Conservation (phyloP, 164 flowering plant genomes). For the Akebia trifoliata region DNA sequence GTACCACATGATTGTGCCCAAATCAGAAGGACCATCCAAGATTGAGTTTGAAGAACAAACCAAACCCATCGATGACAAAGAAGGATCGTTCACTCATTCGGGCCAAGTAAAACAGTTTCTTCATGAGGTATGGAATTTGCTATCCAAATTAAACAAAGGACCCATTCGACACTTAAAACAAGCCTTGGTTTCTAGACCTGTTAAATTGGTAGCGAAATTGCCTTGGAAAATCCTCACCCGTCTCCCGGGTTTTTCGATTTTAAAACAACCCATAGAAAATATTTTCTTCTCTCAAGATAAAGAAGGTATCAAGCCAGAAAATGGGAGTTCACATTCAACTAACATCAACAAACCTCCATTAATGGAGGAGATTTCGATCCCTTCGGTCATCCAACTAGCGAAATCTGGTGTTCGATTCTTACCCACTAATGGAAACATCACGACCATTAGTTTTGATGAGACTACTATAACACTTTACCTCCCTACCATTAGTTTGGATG, state of each 20-base stretch:
- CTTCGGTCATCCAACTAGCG: constrained; percentile 31
- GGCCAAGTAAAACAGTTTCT: background rate
- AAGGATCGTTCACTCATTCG: background rate
- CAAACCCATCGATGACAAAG: background rate
- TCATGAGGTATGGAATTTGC: background rate
- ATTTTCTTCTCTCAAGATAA: constrained; percentile 3
- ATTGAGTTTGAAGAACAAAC: too few species aligned
- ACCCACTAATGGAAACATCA: constrained; percentile 22
- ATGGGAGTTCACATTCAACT: background rate
- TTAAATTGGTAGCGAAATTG: constrained; percentile 9
- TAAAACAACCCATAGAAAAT: constrained; percentile 8
- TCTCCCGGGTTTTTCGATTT: constrained; percentile 2
- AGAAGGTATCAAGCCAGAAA: constrained; percentile 18
- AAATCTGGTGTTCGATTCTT: constrained; percentile 27
- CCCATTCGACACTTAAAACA: background rate
- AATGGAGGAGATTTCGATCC: constrained; percentile 39
- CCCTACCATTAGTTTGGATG: constrained; percentile 36
- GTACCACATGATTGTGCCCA: too few species aligned
- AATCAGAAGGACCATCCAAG: background rate
- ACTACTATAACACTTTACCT: constrained; percentile 24
- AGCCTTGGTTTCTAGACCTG: too few species aligned
- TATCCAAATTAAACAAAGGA: constrained; percentile 6
- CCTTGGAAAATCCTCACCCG: constrained; percentile 11
- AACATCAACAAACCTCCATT: constrained; percentile 13
- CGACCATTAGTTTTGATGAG: constrained; percentile 27